Base-by-base conservation (phyloP, 371 early-diverging fungal genomes). In the Lichtheimia ramosa region DNA sequence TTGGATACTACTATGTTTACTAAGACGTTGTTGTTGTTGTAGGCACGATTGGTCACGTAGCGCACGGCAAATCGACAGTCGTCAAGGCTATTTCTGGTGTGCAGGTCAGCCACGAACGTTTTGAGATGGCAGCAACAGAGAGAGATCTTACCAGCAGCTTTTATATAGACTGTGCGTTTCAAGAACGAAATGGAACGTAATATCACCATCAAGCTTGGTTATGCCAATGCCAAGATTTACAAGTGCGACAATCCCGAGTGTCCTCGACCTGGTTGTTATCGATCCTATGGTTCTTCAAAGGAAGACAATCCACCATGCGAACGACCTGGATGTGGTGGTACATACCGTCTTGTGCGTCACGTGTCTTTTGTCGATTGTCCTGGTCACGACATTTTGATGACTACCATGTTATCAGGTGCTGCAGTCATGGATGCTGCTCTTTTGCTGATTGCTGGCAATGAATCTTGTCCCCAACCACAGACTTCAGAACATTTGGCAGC, bases 341-440 rank as follows among this genome's bases (percentile, higher is more conserved):
- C 68, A 58, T 90, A 94, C 93, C 78, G 89, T 59, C 80, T 98
- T 64, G 69, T 94, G 62, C 92, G 98, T 72, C 99, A 99, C 72
- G 97, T 99, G 34, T 96, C 97, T 20, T 99, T 99, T 85, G 99
- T 99, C 56, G 99, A 99, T 83, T 99, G 99, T 77, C 99, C 99
- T 48, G 99, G 99, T 61, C 99, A 99, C 97, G 99, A 99, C 84
- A 95, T 99, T 90, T 92, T 99, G 67, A 99, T 99, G 99, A 97
- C 99, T 28, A 99, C 99, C 58, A 99, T 99, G 99, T 85, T 99
- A 70, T 99, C 96, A 86, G 99, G 99, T 69, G 99, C 99, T 56
- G 99, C 99, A 48, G 98, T 99, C 69, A 99, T 99, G 99, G 99
- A 99, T 82, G 99, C 99, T 54, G 99, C 99, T 5, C 74, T 99